Conservation (phyloP, 1,284 basidiomycete species). For the Coniferiporia sulphurascens region DNA sequence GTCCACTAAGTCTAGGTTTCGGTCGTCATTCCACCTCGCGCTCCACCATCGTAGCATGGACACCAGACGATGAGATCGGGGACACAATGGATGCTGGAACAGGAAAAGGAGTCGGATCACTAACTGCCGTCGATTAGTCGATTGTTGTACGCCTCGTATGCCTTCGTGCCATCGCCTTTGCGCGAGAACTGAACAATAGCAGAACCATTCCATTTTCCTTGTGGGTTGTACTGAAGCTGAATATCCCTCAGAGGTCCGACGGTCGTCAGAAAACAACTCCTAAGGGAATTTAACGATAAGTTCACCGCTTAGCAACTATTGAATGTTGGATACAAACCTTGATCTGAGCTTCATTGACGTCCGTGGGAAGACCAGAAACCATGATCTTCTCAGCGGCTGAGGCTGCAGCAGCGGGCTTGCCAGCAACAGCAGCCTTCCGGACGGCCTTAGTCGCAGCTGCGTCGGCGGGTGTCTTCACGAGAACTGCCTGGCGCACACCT, state of each 20-base stretch:
- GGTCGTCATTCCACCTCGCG: background rate
- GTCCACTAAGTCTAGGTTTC: background rate
- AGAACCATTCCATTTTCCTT: slow-evolving; percentile 86
- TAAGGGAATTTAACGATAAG: slow-evolving; percentile 28
- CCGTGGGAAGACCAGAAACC: slow-evolving; percentile 91
- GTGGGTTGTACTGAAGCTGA: slow-evolving; percentile 79
- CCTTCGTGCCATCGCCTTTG: slow-evolving; percentile 88
- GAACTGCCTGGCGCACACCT: slow-evolving; percentile 37
- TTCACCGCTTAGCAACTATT: background rate
- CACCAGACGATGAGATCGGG: background rate
- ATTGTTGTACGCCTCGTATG: slow-evolving; percentile 94
- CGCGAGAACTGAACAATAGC: slow-evolving; percentile 86
- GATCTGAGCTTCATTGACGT: slow-evolving; percentile 92
- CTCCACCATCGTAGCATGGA: background rate
- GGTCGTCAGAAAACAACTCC: slow-evolving; percentile 91
- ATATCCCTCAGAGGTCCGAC: slow-evolving; percentile 85
- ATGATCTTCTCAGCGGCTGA: slow-evolving; percentile 82
- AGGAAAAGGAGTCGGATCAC: slow-evolving; percentile 47
- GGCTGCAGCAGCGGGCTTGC: slow-evolving; percentile 33
- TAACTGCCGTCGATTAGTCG: slow-evolving; percentile 99
- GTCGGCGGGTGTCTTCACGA: slow-evolving; percentile 50
- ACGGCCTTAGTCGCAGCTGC: slow-evolving; percentile 34
- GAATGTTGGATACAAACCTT: slow-evolving; percentile 53
- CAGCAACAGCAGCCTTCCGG: slow-evolving; percentile 33
- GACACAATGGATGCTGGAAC: slow-evolving; percentile 9